Evolutionary conservation across 2,329 filamentous ascomycete genomes (phyloP).

Genomic region (Coniochaeta ligniaria): DNA sequence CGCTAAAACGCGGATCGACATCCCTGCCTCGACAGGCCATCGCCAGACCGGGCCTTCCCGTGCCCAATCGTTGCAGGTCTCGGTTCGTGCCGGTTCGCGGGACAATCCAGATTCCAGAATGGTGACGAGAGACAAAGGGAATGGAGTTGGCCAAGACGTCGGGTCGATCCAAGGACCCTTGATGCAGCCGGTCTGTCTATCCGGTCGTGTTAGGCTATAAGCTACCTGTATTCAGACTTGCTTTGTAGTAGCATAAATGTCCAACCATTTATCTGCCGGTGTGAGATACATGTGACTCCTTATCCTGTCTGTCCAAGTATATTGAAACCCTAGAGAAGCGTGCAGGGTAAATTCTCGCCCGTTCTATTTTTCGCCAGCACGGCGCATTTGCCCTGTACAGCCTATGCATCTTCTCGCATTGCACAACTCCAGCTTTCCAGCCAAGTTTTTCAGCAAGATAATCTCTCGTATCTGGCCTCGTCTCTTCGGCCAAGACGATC

Average conservation of each 20-base stretch:
- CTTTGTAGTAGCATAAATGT: no score
- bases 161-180: background rate
- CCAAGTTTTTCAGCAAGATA: background rate
- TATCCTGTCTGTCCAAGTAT: no score
- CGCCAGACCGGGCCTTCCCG: background rate
- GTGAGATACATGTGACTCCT: no score
- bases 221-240: no score
- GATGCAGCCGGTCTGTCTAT: background rate
- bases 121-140: background rate
- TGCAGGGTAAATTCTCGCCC: background rate
- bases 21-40: background rate
- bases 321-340: background rate
- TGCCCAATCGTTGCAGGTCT: background rate
- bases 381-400: background rate
- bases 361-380: background rate
- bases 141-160: background rate
- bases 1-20: background rate
- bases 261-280: no score
- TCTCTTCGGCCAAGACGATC: background rate
- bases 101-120: background rate
- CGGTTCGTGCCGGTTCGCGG: background rate
- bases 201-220: no score
- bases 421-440: background rate
- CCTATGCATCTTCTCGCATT: background rate
- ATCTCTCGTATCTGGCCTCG: background rate